A percentile compares a stretch with the other conserved stretches of the same genome.
Conservation (phyloP, 2,329 filamentous ascomycete species). For the Metarhizium rileyi region DNA sequence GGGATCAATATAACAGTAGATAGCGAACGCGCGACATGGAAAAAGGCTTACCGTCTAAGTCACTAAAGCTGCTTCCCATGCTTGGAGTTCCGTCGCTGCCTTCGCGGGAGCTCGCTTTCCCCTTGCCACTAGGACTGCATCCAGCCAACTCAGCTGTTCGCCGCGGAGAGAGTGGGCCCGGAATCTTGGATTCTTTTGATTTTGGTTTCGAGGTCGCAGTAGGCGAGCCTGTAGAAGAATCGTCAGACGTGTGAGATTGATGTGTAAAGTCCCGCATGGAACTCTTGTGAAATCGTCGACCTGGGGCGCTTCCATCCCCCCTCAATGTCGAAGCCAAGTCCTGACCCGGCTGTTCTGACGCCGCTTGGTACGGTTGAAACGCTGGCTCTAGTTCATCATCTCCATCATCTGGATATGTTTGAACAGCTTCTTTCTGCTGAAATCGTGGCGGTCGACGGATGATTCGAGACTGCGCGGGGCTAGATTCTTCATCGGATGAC, state of each 20-base stretch:
- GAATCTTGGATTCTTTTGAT: constrained; percentile 23
- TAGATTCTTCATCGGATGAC: constrained; percentile 40
- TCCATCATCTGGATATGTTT: constrained; percentile 38
- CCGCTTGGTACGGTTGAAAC: constrained; percentile 38
- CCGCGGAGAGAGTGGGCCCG: constrained; percentile 46
- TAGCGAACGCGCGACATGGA: background rate
- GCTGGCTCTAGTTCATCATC: constrained; percentile 48
- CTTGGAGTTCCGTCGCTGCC: constrained; percentile 66
- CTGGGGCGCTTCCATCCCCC: constrained; percentile 29
- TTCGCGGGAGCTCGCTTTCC: constrained; percentile 43
- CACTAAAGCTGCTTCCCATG: constrained; percentile 80
- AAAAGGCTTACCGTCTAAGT: constrained; percentile 56
- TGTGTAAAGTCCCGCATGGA: constrained; percentile 27
- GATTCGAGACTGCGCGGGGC: constrained; percentile 48
- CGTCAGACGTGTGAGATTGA: constrained; percentile 51
- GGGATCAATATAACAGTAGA: background rate
- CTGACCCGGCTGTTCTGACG: constrained; percentile 26
- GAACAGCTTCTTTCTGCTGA: constrained; percentile 26
- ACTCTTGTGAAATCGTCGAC: constrained; percentile 19
- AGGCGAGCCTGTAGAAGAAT: constrained; percentile 46
- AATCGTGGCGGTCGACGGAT: constrained; percentile 50
- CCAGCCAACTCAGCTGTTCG: constrained; percentile 49
- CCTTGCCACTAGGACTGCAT: constrained; percentile 41
- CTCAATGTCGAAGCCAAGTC: constrained; percentile 45
- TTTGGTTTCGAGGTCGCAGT: constrained; percentile 22